Evolutionary conservation across 2,329 filamentous ascomycete genomes (phyloP), one percentile per base, ranked within the genome.

Genomic region (Colletotrichum graminicola): DNA sequence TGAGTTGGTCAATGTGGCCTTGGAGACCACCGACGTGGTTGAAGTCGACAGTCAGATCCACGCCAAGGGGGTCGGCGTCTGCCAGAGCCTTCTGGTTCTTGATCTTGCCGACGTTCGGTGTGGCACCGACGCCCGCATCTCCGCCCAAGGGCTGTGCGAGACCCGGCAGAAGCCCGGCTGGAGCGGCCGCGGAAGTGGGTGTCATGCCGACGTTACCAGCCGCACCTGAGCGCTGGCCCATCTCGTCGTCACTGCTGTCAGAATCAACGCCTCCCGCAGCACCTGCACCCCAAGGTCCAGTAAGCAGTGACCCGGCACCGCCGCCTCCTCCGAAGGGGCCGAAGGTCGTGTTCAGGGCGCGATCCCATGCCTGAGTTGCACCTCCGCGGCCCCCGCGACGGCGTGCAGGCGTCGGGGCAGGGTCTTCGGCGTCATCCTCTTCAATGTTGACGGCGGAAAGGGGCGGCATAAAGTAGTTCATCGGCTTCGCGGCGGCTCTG

Each of bases 191-290:
- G 43, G 86, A 82, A 1, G 87, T 89, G 4, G 88, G 88, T 1
- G 87, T 89, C 86, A 89, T 87, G 71, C 87, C 87, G 1, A 94
- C 84, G 71, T 91, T 88, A 56, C 80, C 81, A 54, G 83, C 80
- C 72, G 80, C 76, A 47, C 78, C 84, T 10, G 86, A 89, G 71
- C 92, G 89, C 74, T 91, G 90, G 74, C 88, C 86, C 81, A 90
- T 90, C 78, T 99, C 96, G 75, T 99, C 96, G 76, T 99, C 96
- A 79, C 96, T 99, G 80, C 94, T 98, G 79, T 99, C 96, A 7
- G 95, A 97, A 77, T 98, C 96, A 11, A 91, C 93, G 64, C 92
- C 93, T 36, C 92, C 94, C 72, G 90, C 89, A 29, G 93, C 93
- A 16, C 89, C 92, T 54, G 90, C 90, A 67, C 91, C 92, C 85